phyloP scores from a whole-genome alignment of 805 yeast species.

The Teunomyces atbi region DNA sequence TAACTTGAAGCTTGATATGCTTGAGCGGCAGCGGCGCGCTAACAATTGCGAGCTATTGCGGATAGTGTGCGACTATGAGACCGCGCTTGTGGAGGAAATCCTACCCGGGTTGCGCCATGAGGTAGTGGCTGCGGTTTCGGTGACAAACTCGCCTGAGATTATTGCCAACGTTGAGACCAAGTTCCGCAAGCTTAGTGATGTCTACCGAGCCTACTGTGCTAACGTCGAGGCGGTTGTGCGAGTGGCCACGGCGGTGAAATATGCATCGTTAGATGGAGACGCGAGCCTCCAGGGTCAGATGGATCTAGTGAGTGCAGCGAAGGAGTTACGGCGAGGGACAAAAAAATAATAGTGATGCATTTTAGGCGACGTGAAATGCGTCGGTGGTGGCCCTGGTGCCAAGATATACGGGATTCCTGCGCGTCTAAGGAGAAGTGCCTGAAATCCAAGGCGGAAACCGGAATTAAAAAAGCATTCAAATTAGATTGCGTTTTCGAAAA shows the following conservation, averaged over 20 bases:
- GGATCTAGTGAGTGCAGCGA: neutral
- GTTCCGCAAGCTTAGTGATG: conserved; percentile 4
- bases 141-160: neutral
- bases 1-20: conserved; percentile 20
- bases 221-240: conserved; percentile 8
- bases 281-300: neutral
- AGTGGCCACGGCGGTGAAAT: conserved; percentile 2
- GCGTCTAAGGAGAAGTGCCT: neutral
- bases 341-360: neutral
- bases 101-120: conserved; percentile 29
- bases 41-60: conserved; percentile 23
- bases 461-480: neutral
- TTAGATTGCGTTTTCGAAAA: neutral
- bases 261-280: neutral
- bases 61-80: conserved; percentile 28
- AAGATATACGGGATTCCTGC: neutral
- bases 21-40: conserved; percentile 17
- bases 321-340: neutral
- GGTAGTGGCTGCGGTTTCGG: conserved; percentile 4
- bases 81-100: conserved; percentile 22
- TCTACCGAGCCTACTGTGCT: conserved; percentile 8
- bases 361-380: neutral
- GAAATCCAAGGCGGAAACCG: neutral
- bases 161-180: conserved; percentile 5
- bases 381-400: neutral